phyloP scores from a whole-genome alignment of 2,329 filamentous ascomycete species.

The Aureobasidium sp. region DNA sequence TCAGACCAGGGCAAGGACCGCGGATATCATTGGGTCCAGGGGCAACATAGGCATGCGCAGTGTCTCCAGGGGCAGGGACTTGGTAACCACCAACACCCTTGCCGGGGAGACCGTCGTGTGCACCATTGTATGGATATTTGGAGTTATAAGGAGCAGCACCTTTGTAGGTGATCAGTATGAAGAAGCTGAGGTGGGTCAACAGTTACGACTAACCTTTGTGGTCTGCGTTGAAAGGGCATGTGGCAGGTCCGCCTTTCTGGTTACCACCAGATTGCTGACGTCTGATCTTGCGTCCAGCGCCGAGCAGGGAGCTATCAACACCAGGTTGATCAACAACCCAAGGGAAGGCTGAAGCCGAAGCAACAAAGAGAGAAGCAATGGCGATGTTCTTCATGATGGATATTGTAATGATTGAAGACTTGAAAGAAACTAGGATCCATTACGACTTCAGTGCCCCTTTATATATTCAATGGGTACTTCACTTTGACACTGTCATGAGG shows the following conservation, averaged over 20 bases:
- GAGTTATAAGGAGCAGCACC: conserved; percentile 31
- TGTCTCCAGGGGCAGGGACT: conserved; percentile 38
- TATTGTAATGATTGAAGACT: not conserved
- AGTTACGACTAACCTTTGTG: too few relatives aligned
- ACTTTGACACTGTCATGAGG: not conserved
- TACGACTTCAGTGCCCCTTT: not conserved
- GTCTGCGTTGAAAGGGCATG: conserved; percentile 35
- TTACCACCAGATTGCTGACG: conserved; percentile 30
- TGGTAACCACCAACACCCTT: conserved; percentile 37
- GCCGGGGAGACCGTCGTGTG: conserved; percentile 37
- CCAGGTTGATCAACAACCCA: conserved; percentile 33
- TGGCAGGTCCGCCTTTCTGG: conserved; percentile 25
- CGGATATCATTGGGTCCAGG: conserved; percentile 35
- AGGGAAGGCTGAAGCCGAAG: conserved; percentile 32
- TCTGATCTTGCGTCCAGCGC: conserved; percentile 19
- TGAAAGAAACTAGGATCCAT: not conserved
- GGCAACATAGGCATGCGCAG: conserved; percentile 32
- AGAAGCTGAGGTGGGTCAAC: too few relatives aligned
- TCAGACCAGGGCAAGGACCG: conserved; percentile 38
- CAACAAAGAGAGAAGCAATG: conserved; percentile 22
- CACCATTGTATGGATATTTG: conserved; percentile 36
- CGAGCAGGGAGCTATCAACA: conserved; percentile 31
- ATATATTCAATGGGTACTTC: not conserved
- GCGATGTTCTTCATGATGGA: conserved; percentile 24
- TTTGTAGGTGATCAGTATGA: too few relatives aligned